Percentiles rank a stretch among this genome's conserved stretches.
These are phyloP conservation scores for Monocercomonoides exilis DNA, from an alignment of 78 protist species.

Conservation along the genomic window DNA sequence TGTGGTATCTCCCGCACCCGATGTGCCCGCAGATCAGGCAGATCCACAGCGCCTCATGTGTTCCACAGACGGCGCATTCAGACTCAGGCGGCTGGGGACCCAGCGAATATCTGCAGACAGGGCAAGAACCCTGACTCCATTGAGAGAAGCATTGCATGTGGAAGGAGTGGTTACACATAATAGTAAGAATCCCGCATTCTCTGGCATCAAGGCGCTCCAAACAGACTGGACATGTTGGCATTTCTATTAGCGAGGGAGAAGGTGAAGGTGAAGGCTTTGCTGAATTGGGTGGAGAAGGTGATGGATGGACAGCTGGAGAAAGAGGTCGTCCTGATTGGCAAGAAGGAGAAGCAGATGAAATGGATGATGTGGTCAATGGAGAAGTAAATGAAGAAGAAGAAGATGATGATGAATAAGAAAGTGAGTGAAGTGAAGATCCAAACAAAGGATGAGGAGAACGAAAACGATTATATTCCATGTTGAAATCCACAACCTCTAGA, in stretches of 20 bases:
- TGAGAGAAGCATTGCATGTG: constrained; percentile 54
- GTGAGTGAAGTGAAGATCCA: not conserved
- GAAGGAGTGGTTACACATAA: constrained; percentile 74
- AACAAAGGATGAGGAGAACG: not conserved
- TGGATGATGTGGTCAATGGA: not conserved
- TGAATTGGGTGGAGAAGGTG: not conserved
- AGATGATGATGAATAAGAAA: not conserved
- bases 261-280: constrained; percentile 2
- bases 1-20: constrained; percentile 33
- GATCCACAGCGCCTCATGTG: constrained; percentile 1
- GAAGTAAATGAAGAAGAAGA: not conserved
- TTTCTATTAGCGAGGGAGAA: constrained; percentile 18
- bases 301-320: too few relatives aligned
- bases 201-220: constrained; percentile 65
- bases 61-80: not conserved
- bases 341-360: too few relatives aligned
- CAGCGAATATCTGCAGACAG: constrained; percentile 62
- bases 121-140: constrained; percentile 41
- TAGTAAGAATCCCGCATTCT: constrained; percentile 60
- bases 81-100: not conserved
- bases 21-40: constrained; percentile 47
- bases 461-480: not conserved
- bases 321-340: too few relatives aligned
- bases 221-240: constrained; percentile 83
- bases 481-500: too few relatives aligned